Base-by-base conservation (phyloP, 2,329 filamentous ascomycete genomes). In the Fusarium miscanthi region DNA sequence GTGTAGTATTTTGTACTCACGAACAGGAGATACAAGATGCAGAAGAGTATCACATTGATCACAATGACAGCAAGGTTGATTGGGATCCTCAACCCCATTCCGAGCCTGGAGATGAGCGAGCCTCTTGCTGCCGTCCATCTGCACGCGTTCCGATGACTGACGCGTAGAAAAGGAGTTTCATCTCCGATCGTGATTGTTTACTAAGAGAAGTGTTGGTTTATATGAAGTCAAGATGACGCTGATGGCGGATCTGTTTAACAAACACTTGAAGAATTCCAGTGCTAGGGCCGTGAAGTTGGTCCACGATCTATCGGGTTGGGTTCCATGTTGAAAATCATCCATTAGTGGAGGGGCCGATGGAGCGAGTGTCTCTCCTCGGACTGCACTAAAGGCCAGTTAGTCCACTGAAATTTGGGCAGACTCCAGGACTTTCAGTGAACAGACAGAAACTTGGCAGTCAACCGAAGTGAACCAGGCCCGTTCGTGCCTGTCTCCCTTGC, bases 401-500 rank as follows among this genome's bases (percentile, higher is more conserved):
- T 37, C n/a, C 61, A 60, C 52, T 59, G 62, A 33, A 56, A 51
- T 30, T 54, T 60, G 60, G 8, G 9, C 8, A 48, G 45, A 37
- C 43, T 51, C 38, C 40, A 38, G 30, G 27, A 14, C 42, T 33
- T 52, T 59, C 54, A 59, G 56, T 52, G 40, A 37, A 30, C 30
- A 59, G 45, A 35, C 21, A 49, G 16, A 49, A 53, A 40, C 68
- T 51, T 72, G 63, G 54, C 37, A 57, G 43, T 65, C 43, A 23
- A 51, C 59, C 46, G 41, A 51, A 49, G 41, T n/a, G 49, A 40
- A n/a, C 16, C 46, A 49, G 17, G 25, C 48, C 35, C 59, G 52
- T 42, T 52, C n/a, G 41, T 63, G 57, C 60, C 59, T 71, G 66
- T 60, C 71, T 73, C 61, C 71, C 66, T 76, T 74, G 69, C 69